Percentiles rank a stretch among this genome's conserved stretches.
Evolutionary conservation across 441 rosid species (phyloP).

Genomic region (Eruca vesicaria): DNA sequence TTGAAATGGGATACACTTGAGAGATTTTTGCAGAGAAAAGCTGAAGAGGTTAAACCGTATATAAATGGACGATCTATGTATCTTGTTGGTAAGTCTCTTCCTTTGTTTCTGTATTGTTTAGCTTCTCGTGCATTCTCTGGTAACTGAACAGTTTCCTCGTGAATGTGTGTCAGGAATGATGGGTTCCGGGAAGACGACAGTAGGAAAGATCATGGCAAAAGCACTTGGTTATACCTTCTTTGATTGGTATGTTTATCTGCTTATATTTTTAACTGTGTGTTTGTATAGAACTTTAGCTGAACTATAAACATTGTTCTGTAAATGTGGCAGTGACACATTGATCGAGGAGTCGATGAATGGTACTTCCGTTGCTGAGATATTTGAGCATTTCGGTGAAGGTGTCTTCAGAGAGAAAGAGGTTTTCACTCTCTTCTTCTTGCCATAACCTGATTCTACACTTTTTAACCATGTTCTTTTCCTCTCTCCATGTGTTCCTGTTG

Average conservation of each 20-base stretch:
- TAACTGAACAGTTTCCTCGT: conserved; percentile 3
- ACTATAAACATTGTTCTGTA: conserved; percentile 19
- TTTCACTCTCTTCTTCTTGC: neutral
- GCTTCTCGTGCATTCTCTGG: neutral
- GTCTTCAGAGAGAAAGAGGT: conserved; percentile 91
- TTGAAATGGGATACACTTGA: no score
- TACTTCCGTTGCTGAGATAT: conserved; percentile 78
- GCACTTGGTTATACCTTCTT: conserved; percentile 63
- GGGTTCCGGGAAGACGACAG: conserved; percentile 96
- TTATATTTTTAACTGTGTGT: neutral
- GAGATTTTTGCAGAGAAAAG: conserved; percentile 82
- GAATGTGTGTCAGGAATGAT: conserved; percentile 64
- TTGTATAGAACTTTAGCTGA: neutral
- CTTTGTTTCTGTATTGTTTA: neutral
- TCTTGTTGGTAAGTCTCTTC: conserved; percentile 81
- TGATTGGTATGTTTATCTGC: conserved; percentile 55
- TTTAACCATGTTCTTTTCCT: no score
- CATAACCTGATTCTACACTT: neutral
- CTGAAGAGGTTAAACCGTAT: conserved; percentile 64
- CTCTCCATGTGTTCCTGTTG: neutral
- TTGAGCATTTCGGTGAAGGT: conserved; percentile 70
- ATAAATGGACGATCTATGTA: conserved; percentile 72
- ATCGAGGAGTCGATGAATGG: conserved; percentile 64
- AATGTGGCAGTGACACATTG: conserved; percentile 55
- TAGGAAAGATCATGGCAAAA: conserved; percentile 67